phyloP scores from a whole-genome alignment of 371 early-diverging fungal genomes.

The Rhizopus microsporus region DNA sequence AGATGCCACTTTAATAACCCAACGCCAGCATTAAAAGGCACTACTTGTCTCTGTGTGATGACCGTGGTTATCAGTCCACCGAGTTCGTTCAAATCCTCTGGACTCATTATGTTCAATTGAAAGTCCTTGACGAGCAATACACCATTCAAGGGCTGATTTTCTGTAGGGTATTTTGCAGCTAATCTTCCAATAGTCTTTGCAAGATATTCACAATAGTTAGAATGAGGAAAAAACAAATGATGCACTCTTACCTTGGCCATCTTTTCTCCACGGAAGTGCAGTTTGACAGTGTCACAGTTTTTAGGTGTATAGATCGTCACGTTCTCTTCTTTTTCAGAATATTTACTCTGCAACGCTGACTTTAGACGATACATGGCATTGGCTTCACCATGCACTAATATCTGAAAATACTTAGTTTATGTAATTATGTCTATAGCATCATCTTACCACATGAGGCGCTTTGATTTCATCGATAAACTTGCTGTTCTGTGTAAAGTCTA shows the following conservation, averaged over 20 bases:
- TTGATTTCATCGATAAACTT: slow-evolving; percentile 98
- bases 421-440: background rate
- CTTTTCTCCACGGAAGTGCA: slow-evolving; percentile 96
- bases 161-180: slow-evolving; percentile 70
- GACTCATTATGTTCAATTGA: slow-evolving; percentile 82
- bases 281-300: slow-evolving; percentile 92
- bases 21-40: slow-evolving; percentile 80
- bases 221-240: background rate
- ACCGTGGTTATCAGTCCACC: slow-evolving; percentile 77
- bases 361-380: slow-evolving; percentile 98
- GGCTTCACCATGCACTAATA: slow-evolving; percentile 99
- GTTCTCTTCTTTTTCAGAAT: slow-evolving; percentile 79
- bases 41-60: slow-evolving; percentile 77
- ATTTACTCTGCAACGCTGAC: slow-evolving; percentile 86
- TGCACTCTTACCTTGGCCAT: slow-evolving; percentile 76
- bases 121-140: slow-evolving; percentile 90
- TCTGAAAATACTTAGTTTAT: slow-evolving; percentile 32
- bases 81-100: slow-evolving; percentile 77
- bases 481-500: slow-evolving; percentile 98
- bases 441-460: slow-evolving; percentile 88
- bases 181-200: slow-evolving; percentile 80
- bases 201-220: background rate
- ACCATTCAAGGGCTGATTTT: slow-evolving; percentile 72
- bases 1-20: slow-evolving; percentile 86
- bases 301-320: slow-evolving; percentile 91